Base-by-base conservation (phyloP, 2,329 filamentous ascomycete genomes). In the Fusarium clavum region DNA sequence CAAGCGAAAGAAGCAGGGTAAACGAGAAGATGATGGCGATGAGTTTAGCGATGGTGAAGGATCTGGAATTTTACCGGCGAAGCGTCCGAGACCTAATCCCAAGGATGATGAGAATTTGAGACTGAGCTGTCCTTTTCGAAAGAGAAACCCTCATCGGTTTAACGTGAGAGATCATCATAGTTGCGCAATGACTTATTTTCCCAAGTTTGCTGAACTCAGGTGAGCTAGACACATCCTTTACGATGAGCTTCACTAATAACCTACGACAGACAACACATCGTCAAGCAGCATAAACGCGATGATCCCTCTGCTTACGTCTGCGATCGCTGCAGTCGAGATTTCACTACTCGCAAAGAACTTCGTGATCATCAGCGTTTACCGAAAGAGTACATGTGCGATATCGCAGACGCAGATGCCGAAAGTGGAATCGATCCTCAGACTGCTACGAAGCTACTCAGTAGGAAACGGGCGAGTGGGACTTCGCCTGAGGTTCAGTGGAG, bases 121-220 rank as follows among this genome's bases (percentile, higher is more conserved):
- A 4, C 67, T 82, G 7, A 82, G 81, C 54, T 84, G 83, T 58
- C 83, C 83, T 2, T 84, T 80, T 43, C 76, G 83, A 32, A 83
- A 83, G 69, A 77, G 82, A 14, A 84, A 84, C 44, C 81, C 83
- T 2, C 76, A 77, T 34, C 79, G 82, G 2, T 84, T 84, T 69
- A 84, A 84, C 38, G 80, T 84, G 45, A 77, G 83, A 6, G 82
- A 84, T 45, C 80, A 84, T 40, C 80, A 83, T 53, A 78, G 77
- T 22, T 84, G 83, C 63, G 81, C 82, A 18, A 81, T 81, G 77
- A 82, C 79, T 1, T 81, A 81, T 32, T 83, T 83, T 40, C 77
- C 77, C 9, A 82, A 82, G 8, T 80, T 83, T 51, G 76, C 79
- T 5, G 81, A 82, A 51, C 61, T 84, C 4, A 79, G 78, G 81